Evolutionary conservation across 2,329 filamentous ascomycete species (phyloP).

Genomic region (Trichoderma gracile): DNA sequence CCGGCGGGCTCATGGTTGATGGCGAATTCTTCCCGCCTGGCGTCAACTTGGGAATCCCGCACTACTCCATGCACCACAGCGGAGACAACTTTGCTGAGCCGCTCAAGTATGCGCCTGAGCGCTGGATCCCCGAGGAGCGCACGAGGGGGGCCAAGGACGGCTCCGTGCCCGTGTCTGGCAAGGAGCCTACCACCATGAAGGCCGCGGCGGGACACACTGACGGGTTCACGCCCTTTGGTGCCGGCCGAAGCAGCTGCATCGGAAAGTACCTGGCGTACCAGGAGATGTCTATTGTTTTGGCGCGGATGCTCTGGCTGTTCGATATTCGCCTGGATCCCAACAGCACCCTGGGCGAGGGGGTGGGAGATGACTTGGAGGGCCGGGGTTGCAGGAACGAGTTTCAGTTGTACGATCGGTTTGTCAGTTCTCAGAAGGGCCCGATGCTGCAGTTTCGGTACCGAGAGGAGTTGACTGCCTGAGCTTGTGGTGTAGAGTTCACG

Average conservation of each 20-base stretch:
- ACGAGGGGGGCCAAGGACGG: not conserved
- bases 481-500: too few species aligned
- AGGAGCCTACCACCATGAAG: conserved; percentile 17
- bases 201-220: conserved; percentile 14
- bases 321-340: conserved; percentile 24
- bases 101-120: conserved; percentile 22
- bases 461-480: conserved; percentile 20
- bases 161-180: conserved; percentile 18
- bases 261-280: conserved; percentile 27
- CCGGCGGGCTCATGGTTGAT: conserved; percentile 24
- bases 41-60: conserved; percentile 26
- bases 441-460: conserved; percentile 26
- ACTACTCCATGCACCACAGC: conserved; percentile 26
- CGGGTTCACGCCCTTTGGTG: conserved; percentile 26
- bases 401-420: conserved; percentile 23
- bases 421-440: conserved; percentile 27
- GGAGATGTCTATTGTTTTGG: conserved; percentile 26
- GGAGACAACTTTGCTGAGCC: conserved; percentile 26
- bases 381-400: conserved; percentile 23
- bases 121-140: conserved; percentile 25
- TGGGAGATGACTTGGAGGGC: conserved; percentile 9
- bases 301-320: conserved; percentile 26
- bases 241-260: conserved; percentile 25
- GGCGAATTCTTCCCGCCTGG: conserved; percentile 28
- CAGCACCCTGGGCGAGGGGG: conserved; percentile 21